These are phyloP conservation scores for Trametes villosa DNA, from an alignment of 768 basidiomycete genomes.

Conservation along the genomic window DNA sequence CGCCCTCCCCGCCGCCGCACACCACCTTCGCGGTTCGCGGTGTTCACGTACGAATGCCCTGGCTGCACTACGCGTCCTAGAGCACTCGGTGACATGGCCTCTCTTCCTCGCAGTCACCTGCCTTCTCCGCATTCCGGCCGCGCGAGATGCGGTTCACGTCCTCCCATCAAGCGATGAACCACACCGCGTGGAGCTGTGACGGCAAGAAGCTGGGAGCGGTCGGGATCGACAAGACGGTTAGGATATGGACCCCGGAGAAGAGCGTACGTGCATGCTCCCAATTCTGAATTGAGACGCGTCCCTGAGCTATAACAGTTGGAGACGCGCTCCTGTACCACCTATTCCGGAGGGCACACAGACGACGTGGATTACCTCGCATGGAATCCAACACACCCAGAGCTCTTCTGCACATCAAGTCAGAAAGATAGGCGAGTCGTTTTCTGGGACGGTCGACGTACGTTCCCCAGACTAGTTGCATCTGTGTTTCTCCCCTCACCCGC, in stretches of 20 bases:
- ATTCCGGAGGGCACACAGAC: slow-evolving; percentile 73
- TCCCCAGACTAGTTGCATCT: background rate
- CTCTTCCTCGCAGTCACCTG: slow-evolving; percentile 60
- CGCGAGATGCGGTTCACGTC: slow-evolving; percentile 72
- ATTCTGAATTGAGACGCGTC: background rate
- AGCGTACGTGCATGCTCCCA: slow-evolving; percentile 46
- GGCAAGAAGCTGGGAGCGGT: slow-evolving; percentile 82
- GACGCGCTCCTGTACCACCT: slow-evolving; percentile 62
- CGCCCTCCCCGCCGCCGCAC: slow-evolving; percentile 73
- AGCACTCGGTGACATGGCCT: slow-evolving; percentile 19
- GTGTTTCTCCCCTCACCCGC: background rate
- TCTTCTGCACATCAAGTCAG: slow-evolving; percentile 80
- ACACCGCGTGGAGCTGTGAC: slow-evolving; percentile 85
- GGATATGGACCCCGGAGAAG: slow-evolving; percentile 81
- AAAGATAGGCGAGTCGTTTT: slow-evolving; percentile 77
- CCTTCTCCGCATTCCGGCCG: slow-evolving; percentile 79
- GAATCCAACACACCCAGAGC: slow-evolving; percentile 84
- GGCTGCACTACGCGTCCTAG: slow-evolving; percentile 6
- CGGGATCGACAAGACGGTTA: slow-evolving; percentile 76
- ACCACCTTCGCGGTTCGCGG: slow-evolving; percentile 72
- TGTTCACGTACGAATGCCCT: slow-evolving; percentile 63
- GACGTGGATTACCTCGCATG: slow-evolving; percentile 85
- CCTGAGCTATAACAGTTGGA: slow-evolving; percentile 60
- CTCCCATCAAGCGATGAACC: slow-evolving; percentile 61
- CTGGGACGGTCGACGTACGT: slow-evolving; percentile 84